Evolutionary conservation across 208 protist genomes (phyloP), one percentile per base, ranked within the genome.

Genomic region (Trypanosoma platydactyli): DNA sequence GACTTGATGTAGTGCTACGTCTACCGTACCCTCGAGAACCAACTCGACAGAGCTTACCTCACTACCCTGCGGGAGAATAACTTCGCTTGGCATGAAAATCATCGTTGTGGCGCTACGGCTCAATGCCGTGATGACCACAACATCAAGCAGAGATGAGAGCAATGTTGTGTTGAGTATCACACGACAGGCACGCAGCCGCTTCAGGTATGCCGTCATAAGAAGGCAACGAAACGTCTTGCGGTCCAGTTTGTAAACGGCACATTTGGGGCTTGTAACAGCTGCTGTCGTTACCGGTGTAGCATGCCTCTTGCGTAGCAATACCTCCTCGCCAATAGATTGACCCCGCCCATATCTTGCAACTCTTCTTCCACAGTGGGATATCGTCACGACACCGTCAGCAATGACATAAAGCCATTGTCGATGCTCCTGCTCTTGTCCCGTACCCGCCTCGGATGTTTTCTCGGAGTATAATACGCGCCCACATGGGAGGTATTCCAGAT

Each of bases 371-470:
- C 20, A 4, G 3, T 45, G 44, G 22, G 48, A 46, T 16, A 65
- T 1, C 18, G 30, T 55, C 7, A 65, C 46, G 9, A n/a, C 16
- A 25, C 60, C 60, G 30, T 45, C 48, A 42, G 30, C 25, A 33
- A 65, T 65, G 2, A 65, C 60, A 18, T 45, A 65, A 13, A 65
- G 27, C 29, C 15, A 65, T 18, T 65, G 58, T 53, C 6, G 33
- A 3, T 9, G 33, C 9, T 38, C 5, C 33, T 38, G 33, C 33
- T 38, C 5, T 9, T 38, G 33, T 9, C 9, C 46, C 16, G 18
- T 33, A 50, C 38, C 9, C 24, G 25, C 25, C 16, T 7, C 20
- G 44, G 44, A 35, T 38, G 41, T 4, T n/a, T 64, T 45, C 25
- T 50, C 58, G 3, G 22, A 3, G 11, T 52, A 56, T 13, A 65